Percentiles rank a stretch among this genome's conserved stretches.
phyloP scores from a whole-genome alignment of 106 monocot genomes.

The Dendrobium nobile region DNA sequence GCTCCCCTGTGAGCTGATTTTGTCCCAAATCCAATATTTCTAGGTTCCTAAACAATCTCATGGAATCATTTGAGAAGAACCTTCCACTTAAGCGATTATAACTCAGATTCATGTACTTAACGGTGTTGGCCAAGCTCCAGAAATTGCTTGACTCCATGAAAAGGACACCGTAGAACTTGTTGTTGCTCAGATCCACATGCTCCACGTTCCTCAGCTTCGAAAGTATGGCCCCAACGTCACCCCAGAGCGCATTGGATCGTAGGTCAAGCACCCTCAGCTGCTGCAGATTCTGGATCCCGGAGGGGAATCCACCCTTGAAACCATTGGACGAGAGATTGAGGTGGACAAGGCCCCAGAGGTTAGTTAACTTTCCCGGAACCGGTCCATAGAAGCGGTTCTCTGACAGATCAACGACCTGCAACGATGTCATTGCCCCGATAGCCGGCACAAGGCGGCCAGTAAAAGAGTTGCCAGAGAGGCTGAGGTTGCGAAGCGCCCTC shows the following conservation, averaged over 20 bases:
- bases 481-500: conserved; percentile 37
- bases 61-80: conserved; percentile 38
- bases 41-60: conserved; percentile 59
- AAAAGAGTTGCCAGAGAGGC: conserved; percentile 60
- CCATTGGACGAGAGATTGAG: conserved; percentile 70
- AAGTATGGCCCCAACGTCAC: conserved; percentile 32
- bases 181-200: conserved; percentile 60
- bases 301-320: conserved; percentile 54
- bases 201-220: conserved; percentile 46
- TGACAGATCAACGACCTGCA: conserved; percentile 66
- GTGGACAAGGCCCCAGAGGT: conserved; percentile 34
- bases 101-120: conserved; percentile 63
- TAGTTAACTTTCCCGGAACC: conserved; percentile 47
- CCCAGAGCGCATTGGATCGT: conserved; percentile 46
- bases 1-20: conserved; percentile 51
- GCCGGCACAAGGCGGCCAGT: conserved; percentile 65
- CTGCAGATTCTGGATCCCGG: conserved; percentile 45
- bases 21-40: conserved; percentile 63
- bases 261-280: conserved; percentile 70
- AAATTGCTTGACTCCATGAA: conserved; percentile 25
- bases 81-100: conserved; percentile 51
- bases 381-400: conserved; percentile 80
- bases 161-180: conserved; percentile 52
- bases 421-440: conserved; percentile 44
- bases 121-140: conserved; percentile 31